phyloP scores from a whole-genome alignment of 306 rosid species.

The Quercus glauca region DNA sequence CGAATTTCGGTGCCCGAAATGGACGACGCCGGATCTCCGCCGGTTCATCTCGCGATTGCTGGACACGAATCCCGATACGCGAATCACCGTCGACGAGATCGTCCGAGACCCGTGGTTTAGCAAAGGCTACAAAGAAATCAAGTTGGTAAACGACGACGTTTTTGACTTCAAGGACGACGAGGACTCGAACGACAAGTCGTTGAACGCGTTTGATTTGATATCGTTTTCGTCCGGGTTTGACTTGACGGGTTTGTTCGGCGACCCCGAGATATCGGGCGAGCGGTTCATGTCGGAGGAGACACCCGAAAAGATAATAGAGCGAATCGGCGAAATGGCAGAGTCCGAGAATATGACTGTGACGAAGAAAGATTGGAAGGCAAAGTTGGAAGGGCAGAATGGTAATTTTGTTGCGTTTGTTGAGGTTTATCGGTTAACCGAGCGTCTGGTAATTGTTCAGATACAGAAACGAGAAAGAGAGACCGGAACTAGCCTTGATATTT shows the following conservation, averaged over 20 bases:
- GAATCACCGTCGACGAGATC: constrained; percentile 66
- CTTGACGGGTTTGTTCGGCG: constrained; percentile 45
- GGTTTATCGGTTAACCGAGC: constrained; percentile 65
- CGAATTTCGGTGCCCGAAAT: constrained; percentile 57
- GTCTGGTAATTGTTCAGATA: constrained; percentile 56
- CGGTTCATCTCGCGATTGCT: constrained; percentile 46
- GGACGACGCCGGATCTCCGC: constrained; percentile 45
- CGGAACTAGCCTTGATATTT: constrained; percentile 7
- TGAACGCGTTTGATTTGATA: constrained; percentile 80
- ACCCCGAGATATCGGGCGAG: constrained; percentile 31
- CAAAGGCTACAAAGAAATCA: constrained; percentile 34
- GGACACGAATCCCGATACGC: constrained; percentile 55
- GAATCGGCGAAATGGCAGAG: constrained; percentile 39
- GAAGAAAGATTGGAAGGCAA: constrained; percentile 31
- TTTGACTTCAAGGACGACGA: not conserved
- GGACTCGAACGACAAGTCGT: constrained; percentile 1
- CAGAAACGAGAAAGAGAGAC: constrained; percentile 17
- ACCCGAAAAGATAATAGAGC: constrained; percentile 39
- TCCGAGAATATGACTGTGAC: constrained; percentile 31
- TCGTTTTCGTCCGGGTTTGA: constrained; percentile 68
- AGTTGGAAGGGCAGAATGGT: constrained; percentile 57
- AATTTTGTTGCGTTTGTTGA: constrained; percentile 23
- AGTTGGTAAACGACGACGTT: constrained; percentile 5
- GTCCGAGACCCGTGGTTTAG: constrained; percentile 60
- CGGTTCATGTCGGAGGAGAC: constrained; percentile 47